Evolutionary conservation across 2,329 filamentous ascomycete genomes (phyloP).

Genomic region (Pseudopyrenochaeta lycopersici): DNA sequence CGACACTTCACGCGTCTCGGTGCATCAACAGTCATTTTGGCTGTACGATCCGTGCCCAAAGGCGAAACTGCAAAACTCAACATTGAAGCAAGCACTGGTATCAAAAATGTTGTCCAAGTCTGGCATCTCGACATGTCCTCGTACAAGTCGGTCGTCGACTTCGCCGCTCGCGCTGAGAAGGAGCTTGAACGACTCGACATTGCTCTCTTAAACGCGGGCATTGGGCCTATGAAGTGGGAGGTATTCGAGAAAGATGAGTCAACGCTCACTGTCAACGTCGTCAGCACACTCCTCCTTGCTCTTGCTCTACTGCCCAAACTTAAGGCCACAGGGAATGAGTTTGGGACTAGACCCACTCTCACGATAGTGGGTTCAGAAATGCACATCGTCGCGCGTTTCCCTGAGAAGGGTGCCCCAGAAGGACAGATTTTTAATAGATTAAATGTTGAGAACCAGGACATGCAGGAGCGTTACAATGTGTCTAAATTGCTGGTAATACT

Average conservation of each 20-base stretch:
- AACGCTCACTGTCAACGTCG: conserved; percentile 42
- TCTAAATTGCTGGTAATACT: too few relatives aligned
- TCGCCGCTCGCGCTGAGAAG: conserved; percentile 34
- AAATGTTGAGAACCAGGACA: too few relatives aligned
- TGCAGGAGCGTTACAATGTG: too few relatives aligned
- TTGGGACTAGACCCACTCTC: not conserved
- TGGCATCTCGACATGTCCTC: conserved; percentile 57
- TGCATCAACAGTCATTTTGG: conserved; percentile 56
- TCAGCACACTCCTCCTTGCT: conserved; percentile 40
- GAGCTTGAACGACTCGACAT: conserved; percentile 46
- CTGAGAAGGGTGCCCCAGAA: too few relatives aligned
- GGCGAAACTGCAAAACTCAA: conserved; percentile 55
- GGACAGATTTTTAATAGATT: too few relatives aligned
- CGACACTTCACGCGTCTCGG: conserved; percentile 53
- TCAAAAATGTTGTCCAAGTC: conserved; percentile 51
- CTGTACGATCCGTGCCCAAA: conserved; percentile 54
- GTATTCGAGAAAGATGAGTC: conserved; percentile 26
- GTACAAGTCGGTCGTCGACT: conserved; percentile 50
- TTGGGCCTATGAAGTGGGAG: conserved; percentile 33
- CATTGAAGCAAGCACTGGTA: conserved; percentile 48
- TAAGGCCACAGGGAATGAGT: conserved; percentile 2
- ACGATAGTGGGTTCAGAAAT: too few relatives aligned
- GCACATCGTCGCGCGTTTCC: conserved; percentile 32
- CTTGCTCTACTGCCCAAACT: conserved; percentile 18
- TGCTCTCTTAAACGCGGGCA: conserved; percentile 51